Evolutionary conservation across 352 stramenopile genomes (phyloP).

Genomic region (Globisporangium takayamanum): DNA sequence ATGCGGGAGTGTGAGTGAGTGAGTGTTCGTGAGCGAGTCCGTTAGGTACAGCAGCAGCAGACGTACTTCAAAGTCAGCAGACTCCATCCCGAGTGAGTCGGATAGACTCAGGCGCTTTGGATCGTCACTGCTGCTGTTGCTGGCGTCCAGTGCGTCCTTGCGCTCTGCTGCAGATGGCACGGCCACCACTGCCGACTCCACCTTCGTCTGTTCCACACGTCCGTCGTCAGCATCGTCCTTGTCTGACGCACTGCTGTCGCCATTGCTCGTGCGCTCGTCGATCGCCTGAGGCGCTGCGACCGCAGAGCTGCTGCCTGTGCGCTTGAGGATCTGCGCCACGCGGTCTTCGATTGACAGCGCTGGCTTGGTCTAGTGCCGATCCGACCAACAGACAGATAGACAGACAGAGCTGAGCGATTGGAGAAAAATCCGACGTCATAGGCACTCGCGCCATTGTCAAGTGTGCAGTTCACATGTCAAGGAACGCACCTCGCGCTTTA

Average conservation of each 20-base stretch:
- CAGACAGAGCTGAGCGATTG: neutral
- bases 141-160: neutral
- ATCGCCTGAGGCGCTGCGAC: conserved; percentile 14
- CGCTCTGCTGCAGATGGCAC: conserved; percentile 9
- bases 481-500: conserved; percentile 20
- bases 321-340: conserved; percentile 68
- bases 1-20: neutral
- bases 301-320: conserved; percentile 50
- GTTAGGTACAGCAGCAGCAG: neutral
- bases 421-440: neutral
- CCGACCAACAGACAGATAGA: neutral
- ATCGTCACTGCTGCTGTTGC: conserved; percentile 14
- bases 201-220: neutral
- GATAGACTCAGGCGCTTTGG: conserved; percentile 37
- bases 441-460: neutral
- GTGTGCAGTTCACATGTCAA: neutral
- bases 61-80: conserved; percentile 71
- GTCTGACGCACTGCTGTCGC: neutral
- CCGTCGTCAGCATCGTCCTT: neutral
- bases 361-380: conserved; percentile 14
- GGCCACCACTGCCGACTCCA: neutral
- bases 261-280: conserved; percentile 13
- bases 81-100: conserved; percentile 70
- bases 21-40: neutral
- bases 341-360: conserved; percentile 61